phyloP scores from a whole-genome alignment of 176 grass and related monocot species.

The Oryza australiensis region DNA sequence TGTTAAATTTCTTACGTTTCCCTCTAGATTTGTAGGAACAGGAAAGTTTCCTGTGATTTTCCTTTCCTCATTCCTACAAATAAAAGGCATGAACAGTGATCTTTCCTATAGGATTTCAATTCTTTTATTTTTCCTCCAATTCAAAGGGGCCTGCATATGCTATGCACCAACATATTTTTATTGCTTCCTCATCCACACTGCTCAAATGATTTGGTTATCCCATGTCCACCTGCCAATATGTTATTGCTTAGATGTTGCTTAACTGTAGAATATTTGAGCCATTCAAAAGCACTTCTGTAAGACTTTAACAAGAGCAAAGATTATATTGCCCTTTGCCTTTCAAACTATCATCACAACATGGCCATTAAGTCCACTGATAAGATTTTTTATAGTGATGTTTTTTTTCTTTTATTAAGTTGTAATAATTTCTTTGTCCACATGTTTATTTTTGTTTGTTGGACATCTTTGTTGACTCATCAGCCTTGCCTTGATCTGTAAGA shows the following conservation, averaged over 20 bases:
- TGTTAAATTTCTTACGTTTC: no score
- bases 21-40: no score
- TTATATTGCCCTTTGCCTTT: not conserved
- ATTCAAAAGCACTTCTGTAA: not conserved
- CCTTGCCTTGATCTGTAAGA: constrained; percentile 15
- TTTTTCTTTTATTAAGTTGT: not conserved
- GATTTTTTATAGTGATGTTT: not conserved
- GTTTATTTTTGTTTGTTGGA: not conserved
- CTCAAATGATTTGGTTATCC: not conserved
- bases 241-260: not conserved
- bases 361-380: not conserved
- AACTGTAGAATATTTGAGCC: not conserved
- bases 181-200: not conserved
- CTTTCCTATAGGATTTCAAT: no score
- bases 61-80: no score
- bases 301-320: not conserved
- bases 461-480: not conserved
- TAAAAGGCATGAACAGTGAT: no score
- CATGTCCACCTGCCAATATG: not conserved
- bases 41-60: no score
- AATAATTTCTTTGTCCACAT: not conserved
- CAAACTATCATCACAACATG: not conserved
- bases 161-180: not conserved
- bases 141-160: not conserved
- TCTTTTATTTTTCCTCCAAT: no score